A percentile compares a stretch with the other conserved stretches of the same genome.
Evolutionary conservation across 2,329 filamentous ascomycete species (phyloP).

Genomic region (Penicillium sp.): DNA sequence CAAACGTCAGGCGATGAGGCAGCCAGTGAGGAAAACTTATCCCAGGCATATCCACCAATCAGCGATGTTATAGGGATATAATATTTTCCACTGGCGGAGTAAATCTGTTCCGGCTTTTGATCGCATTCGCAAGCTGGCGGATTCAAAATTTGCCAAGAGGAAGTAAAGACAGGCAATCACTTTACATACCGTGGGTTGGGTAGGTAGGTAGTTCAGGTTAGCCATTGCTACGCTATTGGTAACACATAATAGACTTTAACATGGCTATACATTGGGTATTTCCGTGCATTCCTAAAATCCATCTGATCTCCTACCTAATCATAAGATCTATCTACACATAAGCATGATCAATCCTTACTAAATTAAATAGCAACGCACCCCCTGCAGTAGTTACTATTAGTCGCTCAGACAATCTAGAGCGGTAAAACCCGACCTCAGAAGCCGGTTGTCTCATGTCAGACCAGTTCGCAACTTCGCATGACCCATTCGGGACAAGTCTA

Average conservation of each 20-base stretch:
- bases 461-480: not conserved
- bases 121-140: not conserved
- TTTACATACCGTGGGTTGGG: not conserved
- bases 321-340: not conserved
- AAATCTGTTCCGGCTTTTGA: not conserved
- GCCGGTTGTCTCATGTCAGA: not conserved
- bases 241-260: no score
- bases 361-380: not conserved
- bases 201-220: not conserved
- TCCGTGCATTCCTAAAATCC: no score
- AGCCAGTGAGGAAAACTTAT: not conserved
- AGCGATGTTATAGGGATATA: not conserved
- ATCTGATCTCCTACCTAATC: no score
- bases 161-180: not conserved
- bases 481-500: not conserved
- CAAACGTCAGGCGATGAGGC: not conserved
- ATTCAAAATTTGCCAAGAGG: not conserved
- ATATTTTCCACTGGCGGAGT: constrained; percentile 2
- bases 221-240: not conserved
- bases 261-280: not conserved
- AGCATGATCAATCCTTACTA: not conserved
- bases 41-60: not conserved
- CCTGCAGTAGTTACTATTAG: not conserved
- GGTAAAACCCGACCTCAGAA: not conserved
- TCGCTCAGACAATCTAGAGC: not conserved